A percentile compares a stretch with the other conserved stretches of the same genome.
Conservation (phyloP, 2,329 filamentous ascomycete genomes). For the Elsinoe necatrix region DNA sequence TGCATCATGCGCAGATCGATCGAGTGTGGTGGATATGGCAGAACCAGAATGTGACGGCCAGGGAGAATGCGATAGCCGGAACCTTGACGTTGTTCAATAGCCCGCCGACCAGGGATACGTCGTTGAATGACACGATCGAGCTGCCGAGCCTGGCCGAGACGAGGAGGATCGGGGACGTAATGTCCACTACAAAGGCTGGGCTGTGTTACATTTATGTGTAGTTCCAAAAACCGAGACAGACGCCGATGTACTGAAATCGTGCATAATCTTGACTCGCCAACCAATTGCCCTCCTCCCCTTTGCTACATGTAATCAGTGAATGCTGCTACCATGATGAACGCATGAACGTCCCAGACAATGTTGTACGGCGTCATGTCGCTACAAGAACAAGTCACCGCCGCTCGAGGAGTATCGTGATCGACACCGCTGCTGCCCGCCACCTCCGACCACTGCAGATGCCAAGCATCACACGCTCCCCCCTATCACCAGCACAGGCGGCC, state of each 20-base stretch:
- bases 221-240: neutral
- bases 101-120: slow-evolving; percentile 36
- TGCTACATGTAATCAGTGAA: neutral
- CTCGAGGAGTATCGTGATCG: too few species aligned
- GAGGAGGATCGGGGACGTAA: slow-evolving; percentile 32
- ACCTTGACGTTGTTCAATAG: slow-evolving; percentile 38
- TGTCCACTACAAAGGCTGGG: slow-evolving; percentile 21
- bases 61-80: slow-evolving; percentile 32
- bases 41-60: slow-evolving; percentile 32
- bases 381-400: neutral
- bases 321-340: too few species aligned
- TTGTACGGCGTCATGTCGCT: neutral
- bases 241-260: neutral
- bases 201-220: neutral
- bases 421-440: too few species aligned
- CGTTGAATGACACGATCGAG: slow-evolving; percentile 35
- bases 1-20: slow-evolving; percentile 43
- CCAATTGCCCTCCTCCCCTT: neutral
- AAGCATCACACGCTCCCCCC: neutral
- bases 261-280: neutral
- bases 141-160: slow-evolving; percentile 31
- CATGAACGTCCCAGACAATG: too few species aligned
- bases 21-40: slow-evolving; percentile 46
- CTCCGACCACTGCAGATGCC: neutral
- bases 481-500: too few species aligned